Base-by-base conservation (phyloP, 169 alveolate species). In the Plasmodium knowlesi region DNA sequence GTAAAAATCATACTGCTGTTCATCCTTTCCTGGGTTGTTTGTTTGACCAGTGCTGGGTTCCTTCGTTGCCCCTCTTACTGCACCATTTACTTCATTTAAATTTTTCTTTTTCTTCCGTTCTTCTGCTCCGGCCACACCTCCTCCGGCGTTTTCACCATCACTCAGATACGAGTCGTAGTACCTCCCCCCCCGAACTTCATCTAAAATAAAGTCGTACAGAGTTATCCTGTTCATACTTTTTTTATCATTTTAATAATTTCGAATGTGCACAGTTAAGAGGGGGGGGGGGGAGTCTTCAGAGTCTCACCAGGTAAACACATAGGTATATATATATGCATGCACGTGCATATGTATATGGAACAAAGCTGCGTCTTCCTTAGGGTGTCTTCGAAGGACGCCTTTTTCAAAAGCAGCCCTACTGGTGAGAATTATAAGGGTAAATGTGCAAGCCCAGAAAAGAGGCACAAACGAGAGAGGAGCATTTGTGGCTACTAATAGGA, bases 161-260 rank as follows among this genome's bases (percentile, higher is more conserved):
- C 90, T 89, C n/a, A 57, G 89, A 37, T 89, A 89, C 30, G 82
- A 39, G 10, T 89, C 83, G 30, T 79, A 79, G 73, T 89, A 78
- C 32, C 90, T 89, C 22, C 94, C 94, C 46, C 94, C 94, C 72
- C 76, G 25, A 28, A 89, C 70, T 89, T 89, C 94, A 43, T 89
- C 94, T 16, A 89, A 22, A 61, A 89, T 80, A 89, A 89, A 89
- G 71, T 89, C 94, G n/a, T 89, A 89, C 16, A 89, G 74, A 14
- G 94, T 79, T 79, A 89, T 89, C 73, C 94, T 89, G 57, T 89
- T 57, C 94, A 89, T 89, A 34, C 54, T 39, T 78, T 88, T 50
- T 79, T 89, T 89, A 79, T 79, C 90, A 89, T 82, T 57, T 82
- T 82, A 81, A 22, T 81, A 19, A 37, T 67, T 28, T 67, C 37